phyloP scores from a whole-genome alignment of 345 rosid genomes.

The Arabis hirsuta region DNA sequence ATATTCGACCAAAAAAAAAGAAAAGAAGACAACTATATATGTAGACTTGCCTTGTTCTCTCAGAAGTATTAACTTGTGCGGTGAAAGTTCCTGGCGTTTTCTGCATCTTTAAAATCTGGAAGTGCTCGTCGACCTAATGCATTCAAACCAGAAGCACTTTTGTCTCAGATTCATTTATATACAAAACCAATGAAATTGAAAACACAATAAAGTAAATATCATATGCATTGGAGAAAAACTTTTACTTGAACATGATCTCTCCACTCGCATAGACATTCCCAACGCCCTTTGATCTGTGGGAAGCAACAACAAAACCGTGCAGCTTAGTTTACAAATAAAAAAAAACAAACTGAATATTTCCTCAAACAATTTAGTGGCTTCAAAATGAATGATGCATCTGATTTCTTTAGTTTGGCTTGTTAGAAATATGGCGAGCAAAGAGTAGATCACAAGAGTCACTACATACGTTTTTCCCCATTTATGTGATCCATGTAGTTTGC shows the following conservation, averaged over 20 bases:
- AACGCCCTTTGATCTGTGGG: constrained; percentile 88
- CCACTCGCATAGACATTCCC: constrained; percentile 99
- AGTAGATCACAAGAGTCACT: constrained; percentile 6
- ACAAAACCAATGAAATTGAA: neutral
- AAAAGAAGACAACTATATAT: no score
- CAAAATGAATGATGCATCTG: constrained; percentile 1
- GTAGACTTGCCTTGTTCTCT: no score
- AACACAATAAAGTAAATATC: constrained; percentile 7
- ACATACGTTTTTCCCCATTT: constrained; percentile 96
- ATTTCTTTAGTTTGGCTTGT: neutral
- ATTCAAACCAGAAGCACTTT: constrained; percentile 18
- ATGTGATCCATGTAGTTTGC: constrained; percentile 99
- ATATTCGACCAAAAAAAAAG: no score
- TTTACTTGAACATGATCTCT: constrained; percentile 90
- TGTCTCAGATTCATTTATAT: constrained; percentile 17
- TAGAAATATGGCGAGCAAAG: constrained; percentile 6
- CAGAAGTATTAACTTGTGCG: constrained; percentile 64
- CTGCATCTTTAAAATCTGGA: constrained; percentile 80
- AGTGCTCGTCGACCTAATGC: constrained; percentile 81
- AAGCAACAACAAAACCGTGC: neutral
- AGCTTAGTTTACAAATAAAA: constrained; percentile 8
- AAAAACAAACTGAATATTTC: constrained; percentile 5
- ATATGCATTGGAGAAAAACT: neutral
- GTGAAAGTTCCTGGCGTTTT: constrained; percentile 88
- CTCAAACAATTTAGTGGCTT: constrained; percentile 18